These are phyloP conservation scores for Puccinia horiana DNA, from an alignment of 1,284 basidiomycete genomes.

Conservation along the genomic window DNA sequence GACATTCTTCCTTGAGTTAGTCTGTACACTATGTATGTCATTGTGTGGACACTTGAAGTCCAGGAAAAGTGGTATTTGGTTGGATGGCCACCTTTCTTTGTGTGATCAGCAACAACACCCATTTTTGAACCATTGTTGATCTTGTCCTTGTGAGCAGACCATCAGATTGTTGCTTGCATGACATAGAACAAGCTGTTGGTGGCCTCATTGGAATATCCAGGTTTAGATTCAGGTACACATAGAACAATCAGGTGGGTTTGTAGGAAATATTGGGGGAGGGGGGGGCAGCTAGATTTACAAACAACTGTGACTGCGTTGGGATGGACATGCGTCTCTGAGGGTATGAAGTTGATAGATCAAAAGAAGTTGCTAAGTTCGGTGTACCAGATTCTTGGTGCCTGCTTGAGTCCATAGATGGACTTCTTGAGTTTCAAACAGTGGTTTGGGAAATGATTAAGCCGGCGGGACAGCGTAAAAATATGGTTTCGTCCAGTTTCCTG, in stretches of 20 bases:
- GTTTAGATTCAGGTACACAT: too few species aligned
- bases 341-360: too few species aligned
- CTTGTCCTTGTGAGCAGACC: neutral
- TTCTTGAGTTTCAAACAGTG: neutral
- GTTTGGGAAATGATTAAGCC: neutral
- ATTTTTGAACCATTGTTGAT: neutral
- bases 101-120: too few species aligned
- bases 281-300: neutral
- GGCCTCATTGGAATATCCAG: neutral
- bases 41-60: neutral
- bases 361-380: neutral
- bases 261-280: neutral
- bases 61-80: neutral
- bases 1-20: neutral
- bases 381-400: neutral
- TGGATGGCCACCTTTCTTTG: neutral
- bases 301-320: neutral
- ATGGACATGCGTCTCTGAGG: neutral
- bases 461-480: neutral
- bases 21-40: neutral
- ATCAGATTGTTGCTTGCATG: neutral
- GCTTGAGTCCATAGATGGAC: conserved; percentile 7
- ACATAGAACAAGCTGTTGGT: neutral
- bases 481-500: neutral
- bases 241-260: too few species aligned